phyloP scores from a whole-genome alignment of 441 rosid genomes.

The Metrosideros polymorpha region DNA sequence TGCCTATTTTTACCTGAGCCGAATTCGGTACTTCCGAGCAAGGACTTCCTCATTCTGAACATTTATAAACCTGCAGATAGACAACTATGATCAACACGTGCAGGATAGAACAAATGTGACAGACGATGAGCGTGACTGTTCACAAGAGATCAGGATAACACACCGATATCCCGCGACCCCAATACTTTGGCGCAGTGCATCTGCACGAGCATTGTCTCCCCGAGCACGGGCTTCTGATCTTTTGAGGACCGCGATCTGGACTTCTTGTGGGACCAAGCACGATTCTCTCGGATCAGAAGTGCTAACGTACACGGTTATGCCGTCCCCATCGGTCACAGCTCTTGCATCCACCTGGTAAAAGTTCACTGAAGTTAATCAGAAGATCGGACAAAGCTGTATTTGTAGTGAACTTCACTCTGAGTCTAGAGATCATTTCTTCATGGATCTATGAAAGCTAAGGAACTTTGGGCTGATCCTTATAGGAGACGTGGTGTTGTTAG shows the following conservation, averaged over 20 bases:
- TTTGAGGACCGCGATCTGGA: conserved; percentile 39
- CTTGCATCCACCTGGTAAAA: conserved; percentile 56
- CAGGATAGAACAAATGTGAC: neutral
- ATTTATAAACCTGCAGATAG: conserved; percentile 30
- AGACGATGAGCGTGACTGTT: neutral
- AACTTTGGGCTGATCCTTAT: neutral
- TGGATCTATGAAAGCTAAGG: neutral
- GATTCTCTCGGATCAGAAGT: conserved; percentile 47
- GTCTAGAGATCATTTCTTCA: neutral
- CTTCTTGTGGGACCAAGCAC: conserved; percentile 41
- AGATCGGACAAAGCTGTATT: neutral
- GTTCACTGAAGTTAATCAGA: neutral
- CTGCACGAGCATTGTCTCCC: conserved; percentile 49
- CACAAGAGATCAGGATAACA: neutral
- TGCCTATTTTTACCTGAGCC: conserved; percentile 37
- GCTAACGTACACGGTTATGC: conserved; percentile 60
- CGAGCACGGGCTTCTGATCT: conserved; percentile 50
- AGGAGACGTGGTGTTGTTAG: neutral
- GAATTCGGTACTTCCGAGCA: conserved; percentile 54
- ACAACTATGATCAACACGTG: neutral
- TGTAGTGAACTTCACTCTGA: neutral
- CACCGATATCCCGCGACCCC: conserved; percentile 62
- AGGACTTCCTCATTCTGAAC: conserved; percentile 48
- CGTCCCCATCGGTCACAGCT: conserved; percentile 75
- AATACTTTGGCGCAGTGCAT: conserved; percentile 57